Conservation (phyloP, 164 flowering plant species). For the Paratinospora sagittata region DNA sequence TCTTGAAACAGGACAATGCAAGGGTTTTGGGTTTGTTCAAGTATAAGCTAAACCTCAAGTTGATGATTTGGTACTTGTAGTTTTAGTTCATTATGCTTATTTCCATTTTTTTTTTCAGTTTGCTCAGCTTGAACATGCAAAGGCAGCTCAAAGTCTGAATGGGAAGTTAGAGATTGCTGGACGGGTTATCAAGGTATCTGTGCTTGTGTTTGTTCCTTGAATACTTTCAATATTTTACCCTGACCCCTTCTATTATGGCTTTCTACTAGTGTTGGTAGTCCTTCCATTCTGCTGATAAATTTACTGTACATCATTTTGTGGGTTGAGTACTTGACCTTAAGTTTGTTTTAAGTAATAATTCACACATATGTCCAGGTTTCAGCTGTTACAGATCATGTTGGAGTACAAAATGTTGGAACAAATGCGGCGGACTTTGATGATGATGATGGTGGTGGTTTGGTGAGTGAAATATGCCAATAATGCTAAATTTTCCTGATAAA, state of each 20-base stretch:
- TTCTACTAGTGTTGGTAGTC: not conserved
- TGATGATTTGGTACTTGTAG: not conserved
- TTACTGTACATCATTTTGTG: too few relatives aligned
- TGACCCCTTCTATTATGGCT: not conserved
- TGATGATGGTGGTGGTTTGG: slow-evolving; percentile 97
- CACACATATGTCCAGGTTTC: too few relatives aligned
- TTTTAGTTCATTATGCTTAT: not conserved
- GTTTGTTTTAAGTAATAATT: too few relatives aligned
- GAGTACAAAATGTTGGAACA: slow-evolving; percentile 49
- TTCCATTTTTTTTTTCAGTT: slow-evolving; percentile 38
- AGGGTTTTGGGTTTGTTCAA: slow-evolving; percentile 95
- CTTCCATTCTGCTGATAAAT: not conserved
- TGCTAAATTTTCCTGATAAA: too few relatives aligned
- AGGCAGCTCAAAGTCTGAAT: slow-evolving; percentile 85
- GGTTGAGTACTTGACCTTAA: too few relatives aligned
- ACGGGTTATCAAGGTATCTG: slow-evolving; percentile 58
- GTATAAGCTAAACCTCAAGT: slow-evolving; percentile 18
- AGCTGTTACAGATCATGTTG: slow-evolving; percentile 87
- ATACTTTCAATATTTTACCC: not conserved
- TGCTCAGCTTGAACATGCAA: slow-evolving; percentile 82
- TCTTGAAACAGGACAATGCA: slow-evolving; percentile 91
- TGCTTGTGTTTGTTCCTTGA: slow-evolving; percentile 1
- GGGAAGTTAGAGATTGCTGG: slow-evolving; percentile 95
- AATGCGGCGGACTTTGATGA: slow-evolving; percentile 87
- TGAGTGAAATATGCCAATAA: slow-evolving; percentile 30